A percentile compares a stretch with the other conserved stretches of the same genome.
These are phyloP conservation scores for Atkinsonella hypoxylon DNA, from an alignment of 2,329 filamentous ascomycete species.

Conservation along the genomic window DNA sequence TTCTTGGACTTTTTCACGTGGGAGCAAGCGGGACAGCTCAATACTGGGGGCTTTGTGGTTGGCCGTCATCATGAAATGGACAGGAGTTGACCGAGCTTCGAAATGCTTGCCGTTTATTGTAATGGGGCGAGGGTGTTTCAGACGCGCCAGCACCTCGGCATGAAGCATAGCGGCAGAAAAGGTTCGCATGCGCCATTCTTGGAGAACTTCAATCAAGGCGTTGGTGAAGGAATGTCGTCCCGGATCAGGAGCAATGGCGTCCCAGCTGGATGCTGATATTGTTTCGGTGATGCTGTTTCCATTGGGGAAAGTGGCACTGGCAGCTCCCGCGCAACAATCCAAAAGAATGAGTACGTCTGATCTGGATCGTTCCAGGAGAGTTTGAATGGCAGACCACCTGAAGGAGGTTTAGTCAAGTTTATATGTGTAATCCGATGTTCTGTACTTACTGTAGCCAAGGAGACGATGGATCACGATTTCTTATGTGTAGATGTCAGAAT, in stretches of 20 bases:
- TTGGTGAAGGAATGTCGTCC: conserved; percentile 49
- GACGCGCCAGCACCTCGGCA: conserved; percentile 45
- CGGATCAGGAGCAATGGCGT: conserved; percentile 47
- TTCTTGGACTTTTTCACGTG: conserved; percentile 14
- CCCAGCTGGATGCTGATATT: conserved; percentile 50
- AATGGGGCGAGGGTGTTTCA: conserved; percentile 47
- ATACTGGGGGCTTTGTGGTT: conserved; percentile 48
- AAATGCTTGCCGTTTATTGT: conserved; percentile 45
- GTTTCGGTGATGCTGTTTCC: conserved; percentile 49
- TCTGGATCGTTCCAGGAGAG: conserved; percentile 41
- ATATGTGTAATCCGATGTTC: not conserved
- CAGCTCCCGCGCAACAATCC: conserved; percentile 48
- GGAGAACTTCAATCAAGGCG: conserved; percentile 45
- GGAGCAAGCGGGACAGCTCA: conserved; percentile 31
- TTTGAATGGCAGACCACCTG: conserved; percentile 50
- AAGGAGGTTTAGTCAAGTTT: not conserved
- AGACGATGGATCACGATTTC: conserved; percentile 37
- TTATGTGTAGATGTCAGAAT: conserved; percentile 11
- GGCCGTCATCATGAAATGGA: conserved; percentile 52
- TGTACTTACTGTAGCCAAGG: conserved; percentile 41
- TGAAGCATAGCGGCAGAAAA: conserved; percentile 51
- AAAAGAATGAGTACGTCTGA: conserved; percentile 47
- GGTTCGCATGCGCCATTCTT: conserved; percentile 41
- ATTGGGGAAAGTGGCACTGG: conserved; percentile 45
- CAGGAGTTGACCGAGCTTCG: conserved; percentile 45